These are phyloP conservation scores for Helminthosporium solani DNA, from an alignment of 2,329 filamentous ascomycete species.

Conservation along the genomic window DNA sequence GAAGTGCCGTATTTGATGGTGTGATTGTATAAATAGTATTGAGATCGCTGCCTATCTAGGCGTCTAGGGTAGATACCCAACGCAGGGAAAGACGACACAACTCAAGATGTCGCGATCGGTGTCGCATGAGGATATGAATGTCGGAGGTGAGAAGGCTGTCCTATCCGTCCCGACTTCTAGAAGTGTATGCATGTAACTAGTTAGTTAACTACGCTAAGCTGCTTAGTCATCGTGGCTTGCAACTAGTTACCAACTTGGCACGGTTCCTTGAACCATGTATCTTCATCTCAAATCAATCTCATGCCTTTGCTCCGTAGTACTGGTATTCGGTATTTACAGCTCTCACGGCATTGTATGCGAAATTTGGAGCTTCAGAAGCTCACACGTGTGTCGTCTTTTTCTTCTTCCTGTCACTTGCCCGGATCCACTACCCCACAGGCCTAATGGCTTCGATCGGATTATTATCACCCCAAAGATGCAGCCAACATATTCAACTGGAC, in stretches of 20 bases:
- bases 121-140: neutral
- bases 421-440: too few relatives aligned
- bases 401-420: neutral
- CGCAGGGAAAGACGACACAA: neutral
- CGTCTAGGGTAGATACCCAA: too few relatives aligned
- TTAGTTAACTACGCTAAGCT: neutral
- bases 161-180: neutral
- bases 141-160: neutral
- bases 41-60: too few relatives aligned
- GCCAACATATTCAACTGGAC: neutral
- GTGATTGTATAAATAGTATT: too few relatives aligned
- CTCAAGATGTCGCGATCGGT: neutral
- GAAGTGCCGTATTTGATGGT: too few relatives aligned
- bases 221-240: neutral
- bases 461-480: too few relatives aligned
- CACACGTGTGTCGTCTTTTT: neutral
- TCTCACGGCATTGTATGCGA: neutral
- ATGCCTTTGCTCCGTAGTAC: too few relatives aligned
- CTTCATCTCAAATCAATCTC: neutral
- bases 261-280: neutral
- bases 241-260: neutral
- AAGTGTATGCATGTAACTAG: too few relatives aligned
- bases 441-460: too few relatives aligned
- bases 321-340: neutral
- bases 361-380: neutral